Base-by-base conservation (phyloP, 1,284 basidiomycete species). In the Cerrena zonata region DNA sequence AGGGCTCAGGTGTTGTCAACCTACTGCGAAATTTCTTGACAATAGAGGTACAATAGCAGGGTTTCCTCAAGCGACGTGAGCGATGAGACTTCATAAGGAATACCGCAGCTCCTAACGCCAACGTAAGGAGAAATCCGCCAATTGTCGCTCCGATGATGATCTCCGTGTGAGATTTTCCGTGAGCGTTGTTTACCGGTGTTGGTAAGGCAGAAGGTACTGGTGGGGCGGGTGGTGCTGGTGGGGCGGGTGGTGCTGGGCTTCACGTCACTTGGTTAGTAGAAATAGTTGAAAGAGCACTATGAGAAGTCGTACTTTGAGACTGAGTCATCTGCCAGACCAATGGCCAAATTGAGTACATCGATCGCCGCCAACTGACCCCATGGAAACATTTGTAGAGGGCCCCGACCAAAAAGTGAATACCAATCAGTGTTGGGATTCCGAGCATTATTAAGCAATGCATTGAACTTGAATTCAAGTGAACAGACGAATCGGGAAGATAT, bases 301-400 rank as follows among this genome's bases (percentile, higher is more conserved):
- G 7, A 34, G 7, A 15, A 34, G 15, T 34, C 30, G 15, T 15
- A 34, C 30, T 7, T 34, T 34, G 30, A 15, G 30, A 15, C 7
- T 7, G 30, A 15, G 7, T 34, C 7, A 7, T 34, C 30, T 7
- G 30, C 30, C 30, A 34, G 7, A 34, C 43, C 50, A 18, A 47
- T n/a, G 15, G 52, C 48, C 12, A 48, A 24, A 30, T 53, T 53
- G 30, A 53, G 47, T 4, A 38, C 30, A 45, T 53, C 52, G 13
- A 53, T 12, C 5, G 52, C 52, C 22, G 52, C 52, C 2, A 53
- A 40, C 30, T 53, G 52, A 12, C 52, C 52, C 48, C 48, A 50
- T 4, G 52, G 52, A n/a, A 36, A 19, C 3, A 50, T 11, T 10
- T 19, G 12, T 13, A 36, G 10, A 5, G 52, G 52, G 13, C 52